A percentile compares a stretch with the other conserved stretches of the same genome.
Evolutionary conservation across 257 asterid species (phyloP).

Genomic region (Lycium ferocissimum): DNA sequence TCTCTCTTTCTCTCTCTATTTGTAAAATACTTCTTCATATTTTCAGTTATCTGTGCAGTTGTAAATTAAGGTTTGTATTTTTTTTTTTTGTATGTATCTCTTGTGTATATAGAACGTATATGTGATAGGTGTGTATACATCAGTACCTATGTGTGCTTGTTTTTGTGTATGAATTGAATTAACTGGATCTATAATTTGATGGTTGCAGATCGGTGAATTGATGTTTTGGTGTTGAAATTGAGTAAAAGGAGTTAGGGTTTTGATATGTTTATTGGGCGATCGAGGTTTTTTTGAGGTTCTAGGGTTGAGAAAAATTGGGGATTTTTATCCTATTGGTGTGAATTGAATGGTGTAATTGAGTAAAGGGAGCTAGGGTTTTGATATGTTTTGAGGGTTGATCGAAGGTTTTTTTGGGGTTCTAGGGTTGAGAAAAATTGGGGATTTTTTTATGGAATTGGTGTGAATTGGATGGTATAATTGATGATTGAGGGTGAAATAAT

Average conservation of each 20-base stretch:
- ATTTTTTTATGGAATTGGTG: neutral
- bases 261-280: neutral
- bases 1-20: neutral
- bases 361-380: too few species aligned
- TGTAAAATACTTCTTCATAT: neutral
- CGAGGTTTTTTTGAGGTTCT: slow-evolving; percentile 23
- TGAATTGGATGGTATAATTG: slow-evolving; percentile 34
- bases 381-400: too few species aligned
- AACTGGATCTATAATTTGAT: slow-evolving; percentile 23
- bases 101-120: neutral
- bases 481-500: slow-evolving; percentile 38
- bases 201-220: slow-evolving; percentile 27
- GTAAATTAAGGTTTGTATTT: slow-evolving; percentile 11
- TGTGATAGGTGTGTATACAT: neutral
- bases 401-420: neutral
- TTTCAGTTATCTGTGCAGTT: neutral
- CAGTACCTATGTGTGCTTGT: neutral
- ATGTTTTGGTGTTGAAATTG: slow-evolving; percentile 13
- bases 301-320: slow-evolving; percentile 30
- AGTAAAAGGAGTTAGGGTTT: slow-evolving; percentile 18
- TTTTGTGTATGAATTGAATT: slow-evolving; percentile 14
- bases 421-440: slow-evolving; percentile 34
- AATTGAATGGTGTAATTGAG: slow-evolving; percentile 35
- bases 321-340: neutral
- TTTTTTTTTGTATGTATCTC: neutral